phyloP scores from a whole-genome alignment of 164 flowering plant species.

The Kingdonia uniflora region DNA sequence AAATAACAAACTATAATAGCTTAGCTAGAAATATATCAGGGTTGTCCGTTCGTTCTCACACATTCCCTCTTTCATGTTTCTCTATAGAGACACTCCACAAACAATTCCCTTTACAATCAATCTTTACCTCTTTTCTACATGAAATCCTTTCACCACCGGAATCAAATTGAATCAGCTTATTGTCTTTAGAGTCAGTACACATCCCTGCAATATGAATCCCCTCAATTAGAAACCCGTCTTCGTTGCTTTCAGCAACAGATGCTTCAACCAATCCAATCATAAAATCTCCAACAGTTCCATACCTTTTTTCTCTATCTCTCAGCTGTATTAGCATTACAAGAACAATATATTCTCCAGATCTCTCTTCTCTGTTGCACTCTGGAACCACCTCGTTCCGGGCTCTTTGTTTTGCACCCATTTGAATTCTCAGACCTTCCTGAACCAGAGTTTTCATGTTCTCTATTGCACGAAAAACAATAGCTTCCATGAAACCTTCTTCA shows the following conservation, averaged over 20 bases:
- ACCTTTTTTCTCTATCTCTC: slow-evolving; percentile 10
- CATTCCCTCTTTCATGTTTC: slow-evolving; percentile 5
- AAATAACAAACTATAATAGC: background rate
- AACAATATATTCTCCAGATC: slow-evolving; percentile 1
- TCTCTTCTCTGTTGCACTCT: too few species aligned
- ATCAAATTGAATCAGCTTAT: background rate
- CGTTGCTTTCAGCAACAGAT: slow-evolving; percentile 3
- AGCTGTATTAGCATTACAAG: slow-evolving; percentile 14
- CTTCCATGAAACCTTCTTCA: slow-evolving; percentile 12
- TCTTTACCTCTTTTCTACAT: background rate
- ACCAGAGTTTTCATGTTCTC: slow-evolving; percentile 12
- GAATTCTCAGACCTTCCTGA: slow-evolving; percentile 11
- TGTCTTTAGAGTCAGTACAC: background rate
- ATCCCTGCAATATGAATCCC: slow-evolving; percentile 19
- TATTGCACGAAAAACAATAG: slow-evolving; percentile 6
- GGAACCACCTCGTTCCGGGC: background rate
- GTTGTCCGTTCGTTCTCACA: slow-evolving; percentile 5
- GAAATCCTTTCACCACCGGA: background rate
- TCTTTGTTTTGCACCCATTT: slow-evolving; percentile 7
- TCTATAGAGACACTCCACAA: slow-evolving; percentile 14
- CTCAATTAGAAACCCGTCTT: slow-evolving; percentile 9
- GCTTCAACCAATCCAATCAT: slow-evolving; percentile 22
- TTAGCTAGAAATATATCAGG: slow-evolving; percentile 3
- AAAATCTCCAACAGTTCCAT: slow-evolving; percentile 10
- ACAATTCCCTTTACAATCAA: slow-evolving; percentile 4